Conservation (phyloP, 345 rosid species). For the Bruguiera gymnorhiza region DNA sequence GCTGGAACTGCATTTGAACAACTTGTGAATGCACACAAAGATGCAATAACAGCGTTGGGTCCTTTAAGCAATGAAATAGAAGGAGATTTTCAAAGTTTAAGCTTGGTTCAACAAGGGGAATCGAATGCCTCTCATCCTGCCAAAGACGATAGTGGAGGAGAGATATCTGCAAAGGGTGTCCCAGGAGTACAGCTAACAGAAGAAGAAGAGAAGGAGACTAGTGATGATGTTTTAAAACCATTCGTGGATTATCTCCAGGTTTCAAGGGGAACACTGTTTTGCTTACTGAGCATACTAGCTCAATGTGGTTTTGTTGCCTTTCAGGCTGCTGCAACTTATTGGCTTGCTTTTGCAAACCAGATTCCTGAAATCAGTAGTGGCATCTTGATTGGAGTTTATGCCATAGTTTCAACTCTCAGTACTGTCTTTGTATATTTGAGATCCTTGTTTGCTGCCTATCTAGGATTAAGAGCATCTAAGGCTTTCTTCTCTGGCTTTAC, state of each 20-base stretch:
- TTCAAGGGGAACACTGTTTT: conserved; percentile 21
- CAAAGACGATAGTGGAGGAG: conserved; percentile 6
- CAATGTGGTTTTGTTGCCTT: conserved; percentile 21
- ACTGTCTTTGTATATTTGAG: conserved; percentile 18
- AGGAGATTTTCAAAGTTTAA: background rate
- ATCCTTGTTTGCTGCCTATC: conserved; percentile 8
- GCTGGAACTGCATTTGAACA: conserved; percentile 31
- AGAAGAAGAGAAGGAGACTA: conserved; percentile 41
- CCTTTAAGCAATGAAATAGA: conserved; percentile 6
- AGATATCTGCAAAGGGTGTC: conserved; percentile 5
- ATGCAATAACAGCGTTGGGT: conserved; percentile 20
- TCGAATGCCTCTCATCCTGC: background rate
- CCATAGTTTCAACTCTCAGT: conserved; percentile 17
- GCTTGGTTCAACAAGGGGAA: background rate
- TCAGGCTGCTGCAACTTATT: conserved; percentile 31
- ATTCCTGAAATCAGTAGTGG: conserved; percentile 12
- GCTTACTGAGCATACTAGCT: conserved; percentile 8
- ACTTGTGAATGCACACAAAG: conserved; percentile 37
- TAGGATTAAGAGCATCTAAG: conserved; percentile 28
- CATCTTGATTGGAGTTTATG: conserved; percentile 20
- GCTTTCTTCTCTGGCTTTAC: conserved; percentile 29
- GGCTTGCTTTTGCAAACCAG: conserved; percentile 35
- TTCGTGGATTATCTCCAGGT: conserved; percentile 28
- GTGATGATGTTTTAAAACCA: conserved; percentile 30
- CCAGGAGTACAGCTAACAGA: conserved; percentile 29